These are phyloP conservation scores for Penicillium arizonense DNA, from an alignment of 495 filamentous ascomycete species.

Conservation along the genomic window DNA sequence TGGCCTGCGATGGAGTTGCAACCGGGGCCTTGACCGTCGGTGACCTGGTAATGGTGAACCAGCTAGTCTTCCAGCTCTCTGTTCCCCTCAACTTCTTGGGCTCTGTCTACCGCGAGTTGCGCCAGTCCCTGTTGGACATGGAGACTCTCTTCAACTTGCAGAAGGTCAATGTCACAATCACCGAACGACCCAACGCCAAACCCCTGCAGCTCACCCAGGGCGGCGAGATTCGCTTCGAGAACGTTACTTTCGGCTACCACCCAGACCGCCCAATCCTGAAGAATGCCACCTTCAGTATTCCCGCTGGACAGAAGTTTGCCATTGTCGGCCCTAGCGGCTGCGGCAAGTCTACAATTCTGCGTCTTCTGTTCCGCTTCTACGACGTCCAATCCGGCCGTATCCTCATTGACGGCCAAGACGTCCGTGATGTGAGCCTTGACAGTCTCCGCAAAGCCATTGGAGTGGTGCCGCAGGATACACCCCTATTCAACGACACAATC, in stretches of 20 bases:
- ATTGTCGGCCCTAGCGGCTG: conserved; percentile 95
- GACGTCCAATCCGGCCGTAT: conserved; percentile 87
- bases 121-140: conserved; percentile 95
- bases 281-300: conserved; percentile 83
- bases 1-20: conserved; percentile 85
- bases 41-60: conserved; percentile 97
- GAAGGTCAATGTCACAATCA: conserved; percentile 89
- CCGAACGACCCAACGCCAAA: conserved; percentile 70
- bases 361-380: conserved; percentile 91
- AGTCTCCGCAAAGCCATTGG: conserved; percentile 85
- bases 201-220: conserved; percentile 68
- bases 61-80: conserved; percentile 96
- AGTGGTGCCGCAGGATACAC: conserved; percentile 96
- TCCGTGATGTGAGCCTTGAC: conserved; percentile 77
- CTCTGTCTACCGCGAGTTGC: conserved; percentile 90
- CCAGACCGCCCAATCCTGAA: conserved; percentile 82
- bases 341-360: conserved; percentile 90
- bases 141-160: conserved; percentile 99
- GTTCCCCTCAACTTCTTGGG: conserved; percentile 96
- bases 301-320: conserved; percentile 92
- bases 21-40: conserved; percentile 83
- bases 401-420: conserved; percentile 88
- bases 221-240: conserved; percentile 89
- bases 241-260: conserved; percentile 93
- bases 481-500: conserved; percentile 93